These are phyloP conservation scores for Gastrodia elata DNA, from an alignment of 106 monocot species.

Conservation along the genomic window DNA sequence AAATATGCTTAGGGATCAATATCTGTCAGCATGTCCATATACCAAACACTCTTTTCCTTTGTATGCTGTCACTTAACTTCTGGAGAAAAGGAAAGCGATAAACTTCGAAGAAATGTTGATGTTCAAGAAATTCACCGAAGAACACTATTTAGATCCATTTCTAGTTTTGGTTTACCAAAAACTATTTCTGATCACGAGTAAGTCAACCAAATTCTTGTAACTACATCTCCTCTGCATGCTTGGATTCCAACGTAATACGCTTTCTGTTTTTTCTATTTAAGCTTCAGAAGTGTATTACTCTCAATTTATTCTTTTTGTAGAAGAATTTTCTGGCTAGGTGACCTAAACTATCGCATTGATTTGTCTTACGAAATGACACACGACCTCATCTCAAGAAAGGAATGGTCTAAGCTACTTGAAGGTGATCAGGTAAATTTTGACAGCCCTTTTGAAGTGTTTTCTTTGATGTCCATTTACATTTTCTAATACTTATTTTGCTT, in stretches of 20 bases:
- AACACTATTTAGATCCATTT: slow-evolving; percentile 36
- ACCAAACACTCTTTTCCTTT: slow-evolving; percentile 85
- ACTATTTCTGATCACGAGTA: slow-evolving; percentile 88
- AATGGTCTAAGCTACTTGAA: slow-evolving; percentile 55
- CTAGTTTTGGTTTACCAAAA: slow-evolving; percentile 36
- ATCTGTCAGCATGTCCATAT: slow-evolving; percentile 89
- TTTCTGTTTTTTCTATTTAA: neutral
- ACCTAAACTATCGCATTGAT: slow-evolving; percentile 89
- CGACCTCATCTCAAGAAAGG: slow-evolving; percentile 44
- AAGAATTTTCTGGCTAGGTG: slow-evolving; percentile 90
- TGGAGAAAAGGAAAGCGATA: slow-evolving; percentile 73
- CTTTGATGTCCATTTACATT: neutral
- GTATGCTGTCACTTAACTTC: slow-evolving; percentile 69
- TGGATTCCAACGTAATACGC: neutral
- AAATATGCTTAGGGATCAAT: slow-evolving; percentile 65
- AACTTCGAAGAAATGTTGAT: slow-evolving; percentile 61
- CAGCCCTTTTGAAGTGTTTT: neutral
- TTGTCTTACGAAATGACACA: slow-evolving; percentile 62
- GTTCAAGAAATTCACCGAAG: slow-evolving; percentile 82
- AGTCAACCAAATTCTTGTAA: slow-evolving; percentile 12
- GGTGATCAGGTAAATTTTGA: slow-evolving; percentile 59
- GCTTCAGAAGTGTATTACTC: neutral
- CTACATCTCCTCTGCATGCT: neutral
- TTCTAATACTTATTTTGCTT: neutral
- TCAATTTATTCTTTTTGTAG: slow-evolving; percentile 24